Evolutionary conservation across 2,329 filamentous ascomycete genomes (phyloP), one percentile per base, ranked within the genome.

Genomic region (Stachybotrys echinatus): DNA sequence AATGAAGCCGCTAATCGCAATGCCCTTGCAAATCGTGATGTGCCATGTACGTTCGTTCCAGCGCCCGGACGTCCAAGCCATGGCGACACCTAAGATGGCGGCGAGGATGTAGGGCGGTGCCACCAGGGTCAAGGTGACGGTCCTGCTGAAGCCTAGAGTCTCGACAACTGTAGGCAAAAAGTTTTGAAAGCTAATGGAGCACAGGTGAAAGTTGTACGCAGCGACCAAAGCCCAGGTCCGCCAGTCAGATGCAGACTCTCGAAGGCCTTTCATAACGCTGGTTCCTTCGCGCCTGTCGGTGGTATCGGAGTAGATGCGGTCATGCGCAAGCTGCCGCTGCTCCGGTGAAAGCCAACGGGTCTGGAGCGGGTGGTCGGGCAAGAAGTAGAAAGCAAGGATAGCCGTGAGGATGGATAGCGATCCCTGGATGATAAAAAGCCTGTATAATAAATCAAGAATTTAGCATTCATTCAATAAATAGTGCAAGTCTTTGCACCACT

Each of bases 341-440:
- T 74, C 72, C 2, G 72, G 72, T 3, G 68, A 67, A 19, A 80
- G 62, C 39, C 61, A 64, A 10, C 66, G 60, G 0, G 73, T 64
- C 2, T 75, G 76, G 23, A 72, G 73, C 4, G 62, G 76, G 67
- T 43, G 74, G 12, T 65, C 62, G 1, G 64, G 64, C 1, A 66
- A 57, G 22, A 64, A 19, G 22, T 64, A 66, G 49, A 57, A 66
- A 4, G 62, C 59, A 0, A 47, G 6, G 7, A 65, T 31, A 7
- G 61, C 61, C 7, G 64, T 55, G 12, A 61, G 52, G 8, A 65
- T 59, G 2, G 63, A 63, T 12, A 65, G 73, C 2, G 73, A 70
- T 17, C 84, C 84, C 62, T 88, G 83, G 6, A 87, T 79, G 45
- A 88, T 84, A 61, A 87, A 88, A 0, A 87, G 71, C 61, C 49